Evolutionary conservation across 2,329 filamentous ascomycete species (phyloP), one percentile per base, ranked within the genome.

Genomic region (Fusarium xylarioides): DNA sequence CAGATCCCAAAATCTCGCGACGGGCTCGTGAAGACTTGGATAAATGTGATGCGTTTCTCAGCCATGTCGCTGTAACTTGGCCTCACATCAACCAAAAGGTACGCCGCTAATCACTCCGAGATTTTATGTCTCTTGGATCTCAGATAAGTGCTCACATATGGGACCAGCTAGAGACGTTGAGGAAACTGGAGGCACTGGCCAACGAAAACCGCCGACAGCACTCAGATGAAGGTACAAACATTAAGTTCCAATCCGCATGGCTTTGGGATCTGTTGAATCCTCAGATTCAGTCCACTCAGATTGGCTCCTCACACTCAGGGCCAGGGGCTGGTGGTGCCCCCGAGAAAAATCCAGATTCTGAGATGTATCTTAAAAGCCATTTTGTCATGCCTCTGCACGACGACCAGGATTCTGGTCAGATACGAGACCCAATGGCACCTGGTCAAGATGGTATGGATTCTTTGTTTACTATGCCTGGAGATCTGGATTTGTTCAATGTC

Each of bases 101-200:
- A 28, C 12, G 26, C 26, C 11, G 11, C 16, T n/a, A 40, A n/a
- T 16, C 5, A 16, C 7, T 18, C 5, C 5, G n/a, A n/a, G n/a
- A n/a, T n/a, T n/a, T n/a, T n/a, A n/a, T 46, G 18, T 0, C 0
- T 15, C 21, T 21, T 15, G 0, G 4, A 11, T 21, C 4, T 46
- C 5, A 46, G 18, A 28, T 15, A 5, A 7, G 23, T 15, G 8
- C 26, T 46, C 8, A 46, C 43, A 21, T 7, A 21, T 28, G 5
- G 11, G 1, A 15, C 5, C 28, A 46, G 43, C 12, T 46, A 3
- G 26, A 46, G 26, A 46, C 18, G 4, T 4, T 46, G 12, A 28
- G 18, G 9, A 46, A 28, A 0, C 12, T 28, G 0, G 18, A 21
- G 18, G 44, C 44, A 11, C 12, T 46, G 26, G 26, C 44, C 18